Conservation (phyloP, 805 yeast species). For the Millerago galiae region DNA sequence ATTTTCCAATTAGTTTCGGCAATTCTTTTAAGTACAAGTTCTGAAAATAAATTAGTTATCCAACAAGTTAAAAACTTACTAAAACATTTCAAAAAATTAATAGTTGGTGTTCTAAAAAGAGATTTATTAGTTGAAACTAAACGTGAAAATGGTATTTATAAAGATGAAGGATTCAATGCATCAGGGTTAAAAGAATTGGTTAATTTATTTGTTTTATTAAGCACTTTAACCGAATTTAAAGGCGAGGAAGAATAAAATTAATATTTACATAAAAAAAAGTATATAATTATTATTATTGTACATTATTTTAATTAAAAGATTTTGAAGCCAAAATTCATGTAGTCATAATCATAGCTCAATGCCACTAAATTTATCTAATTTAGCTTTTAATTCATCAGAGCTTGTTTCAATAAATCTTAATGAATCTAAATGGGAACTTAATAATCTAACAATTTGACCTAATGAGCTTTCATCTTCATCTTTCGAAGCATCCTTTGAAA, state of each 20-base stretch:
- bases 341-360: constrained; percentile 12
- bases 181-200: constrained; percentile 46
- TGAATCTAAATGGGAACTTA: constrained; percentile 86
- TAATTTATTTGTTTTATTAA: constrained; percentile 45
- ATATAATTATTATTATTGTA: constrained; percentile 3
- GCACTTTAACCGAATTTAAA: constrained; percentile 41
- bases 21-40: constrained; percentile 67
- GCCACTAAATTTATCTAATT: constrained; percentile 37
- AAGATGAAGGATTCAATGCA: constrained; percentile 24
- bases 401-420: constrained; percentile 79
- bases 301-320: background rate
- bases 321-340: background rate
- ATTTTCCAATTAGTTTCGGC: constrained; percentile 67
- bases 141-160: constrained; percentile 21
- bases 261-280: background rate
- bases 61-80: constrained; percentile 46
- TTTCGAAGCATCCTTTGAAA: constrained; percentile 25
- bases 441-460: constrained; percentile 68
- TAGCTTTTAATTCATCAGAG: constrained; percentile 61
- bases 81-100: constrained; percentile 44
- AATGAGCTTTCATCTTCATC: constrained; percentile 38
- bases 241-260: constrained; percentile 25
- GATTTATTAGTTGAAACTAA: constrained; percentile 35
- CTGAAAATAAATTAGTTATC: constrained; percentile 57
- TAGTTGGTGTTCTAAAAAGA: constrained; percentile 57